Evolutionary conservation across 257 asterid genomes (phyloP).

Genomic region (Paraleonurus japonicus): DNA sequence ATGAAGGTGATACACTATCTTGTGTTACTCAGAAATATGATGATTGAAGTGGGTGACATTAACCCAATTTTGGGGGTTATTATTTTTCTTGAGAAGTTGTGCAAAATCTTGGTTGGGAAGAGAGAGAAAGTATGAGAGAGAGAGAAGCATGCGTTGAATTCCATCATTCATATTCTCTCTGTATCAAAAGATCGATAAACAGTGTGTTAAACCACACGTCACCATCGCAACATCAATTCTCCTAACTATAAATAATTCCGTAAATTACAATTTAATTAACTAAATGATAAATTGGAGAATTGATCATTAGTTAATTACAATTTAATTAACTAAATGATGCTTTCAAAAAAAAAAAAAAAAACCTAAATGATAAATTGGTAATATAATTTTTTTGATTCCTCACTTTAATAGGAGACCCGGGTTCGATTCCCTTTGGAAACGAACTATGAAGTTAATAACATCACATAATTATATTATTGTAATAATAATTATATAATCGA

Average conservation of each 20-base stretch:
- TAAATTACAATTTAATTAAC: not conserved
- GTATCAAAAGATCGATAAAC: constrained; percentile 32
- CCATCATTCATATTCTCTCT: constrained; percentile 39
- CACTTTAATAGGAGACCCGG: too few species aligned
- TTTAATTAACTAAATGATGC: too few species aligned
- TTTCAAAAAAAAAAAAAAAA: too few species aligned
- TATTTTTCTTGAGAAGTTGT: constrained; percentile 29
- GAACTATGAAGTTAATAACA: too few species aligned
- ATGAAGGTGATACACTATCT: constrained; percentile 30
- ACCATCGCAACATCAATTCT: constrained; percentile 25
- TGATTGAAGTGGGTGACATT: constrained; percentile 31
- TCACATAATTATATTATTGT: too few species aligned
- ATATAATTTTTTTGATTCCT: too few species aligned
- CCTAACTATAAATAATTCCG: not conserved
- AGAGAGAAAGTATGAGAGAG: constrained; percentile 21
- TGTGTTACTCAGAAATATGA: constrained; percentile 24
- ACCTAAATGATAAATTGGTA: too few species aligned
- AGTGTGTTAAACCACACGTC: too few species aligned
- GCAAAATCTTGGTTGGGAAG: constrained; percentile 38
- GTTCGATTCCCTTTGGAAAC: too few species aligned
- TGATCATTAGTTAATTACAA: too few species aligned
- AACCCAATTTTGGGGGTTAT: constrained; percentile 23
- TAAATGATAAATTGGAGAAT: too few species aligned
- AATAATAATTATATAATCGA: too few species aligned
- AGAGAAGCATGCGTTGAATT: constrained; percentile 41